Percentiles rank a stretch among this genome's conserved stretches.
phyloP scores from a whole-genome alignment of 2,329 filamentous ascomycete species.

The Fusarium agapanthi region DNA sequence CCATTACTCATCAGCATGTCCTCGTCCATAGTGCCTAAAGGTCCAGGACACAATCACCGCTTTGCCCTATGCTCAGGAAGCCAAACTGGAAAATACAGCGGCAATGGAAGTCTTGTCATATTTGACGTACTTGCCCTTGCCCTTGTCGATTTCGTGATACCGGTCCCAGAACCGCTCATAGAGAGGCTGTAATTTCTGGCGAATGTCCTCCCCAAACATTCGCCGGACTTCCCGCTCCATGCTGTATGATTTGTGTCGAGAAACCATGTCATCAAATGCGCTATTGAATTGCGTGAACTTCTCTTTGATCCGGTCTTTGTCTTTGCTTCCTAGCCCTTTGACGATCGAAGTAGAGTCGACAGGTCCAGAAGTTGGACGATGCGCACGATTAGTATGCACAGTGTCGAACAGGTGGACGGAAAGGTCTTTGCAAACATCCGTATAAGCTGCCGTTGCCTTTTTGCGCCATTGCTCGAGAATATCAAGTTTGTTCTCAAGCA shows the following conservation, averaged over 20 bases:
- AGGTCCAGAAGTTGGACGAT: slow-evolving; percentile 76
- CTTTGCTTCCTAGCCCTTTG: slow-evolving; percentile 84
- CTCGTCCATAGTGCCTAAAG: background rate
- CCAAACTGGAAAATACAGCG: slow-evolving; percentile 65
- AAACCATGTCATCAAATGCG: slow-evolving; percentile 87
- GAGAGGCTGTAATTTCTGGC: slow-evolving; percentile 90
- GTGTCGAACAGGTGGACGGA: slow-evolving; percentile 87
- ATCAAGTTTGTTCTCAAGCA: slow-evolving; percentile 73
- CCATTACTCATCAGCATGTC: background rate
- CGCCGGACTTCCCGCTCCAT: slow-evolving; percentile 93
- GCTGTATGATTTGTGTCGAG: slow-evolving; percentile 80
- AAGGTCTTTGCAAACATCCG: slow-evolving; percentile 88
- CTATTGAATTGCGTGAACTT: slow-evolving; percentile 94
- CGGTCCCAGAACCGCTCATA: slow-evolving; percentile 97
- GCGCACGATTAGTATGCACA: slow-evolving; percentile 83
- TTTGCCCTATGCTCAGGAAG: slow-evolving; percentile 40
- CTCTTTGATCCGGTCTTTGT: slow-evolving; percentile 95
- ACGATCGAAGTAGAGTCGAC: slow-evolving; percentile 86
- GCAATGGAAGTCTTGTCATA: slow-evolving; percentile 89
- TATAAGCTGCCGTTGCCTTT: slow-evolving; percentile 81
- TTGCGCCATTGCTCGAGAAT: slow-evolving; percentile 87
- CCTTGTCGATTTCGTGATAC: slow-evolving; percentile 97
- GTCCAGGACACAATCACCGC: background rate
- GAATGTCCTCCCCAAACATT: slow-evolving; percentile 83
- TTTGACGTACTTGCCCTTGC: slow-evolving; percentile 97